Evolutionary conservation across 2,329 filamentous ascomycete species (phyloP).

Genomic region (Alternaria solani): DNA sequence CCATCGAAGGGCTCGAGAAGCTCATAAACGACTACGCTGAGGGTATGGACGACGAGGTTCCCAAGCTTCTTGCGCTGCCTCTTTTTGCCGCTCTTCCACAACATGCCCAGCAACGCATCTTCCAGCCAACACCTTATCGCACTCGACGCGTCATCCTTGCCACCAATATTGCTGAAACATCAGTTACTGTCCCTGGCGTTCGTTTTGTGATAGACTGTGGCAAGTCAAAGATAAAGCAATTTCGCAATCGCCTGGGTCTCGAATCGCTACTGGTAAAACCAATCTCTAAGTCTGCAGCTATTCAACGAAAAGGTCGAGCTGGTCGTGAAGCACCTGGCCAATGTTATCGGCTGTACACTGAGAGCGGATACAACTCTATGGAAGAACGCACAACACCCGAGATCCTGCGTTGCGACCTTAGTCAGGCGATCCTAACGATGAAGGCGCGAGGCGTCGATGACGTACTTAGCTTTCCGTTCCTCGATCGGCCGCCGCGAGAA

Average conservation of each 20-base stretch:
- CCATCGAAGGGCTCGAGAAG: constrained; percentile 82
- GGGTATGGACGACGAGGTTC: constrained; percentile 76
- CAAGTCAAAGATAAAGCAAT: constrained; percentile 94
- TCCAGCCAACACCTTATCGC: constrained; percentile 74
- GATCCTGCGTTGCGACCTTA: constrained; percentile 87
- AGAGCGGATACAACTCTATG: constrained; percentile 74
- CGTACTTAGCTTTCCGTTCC: constrained; percentile 81
- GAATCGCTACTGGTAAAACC: constrained; percentile 90
- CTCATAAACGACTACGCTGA: constrained; percentile 81
- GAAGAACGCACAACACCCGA: constrained; percentile 82
- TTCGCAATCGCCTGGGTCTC: constrained; percentile 81
- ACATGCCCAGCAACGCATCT: constrained; percentile 84
- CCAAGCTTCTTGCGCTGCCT: constrained; percentile 75
- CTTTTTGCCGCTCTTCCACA: constrained; percentile 91
- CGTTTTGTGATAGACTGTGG: constrained; percentile 91
- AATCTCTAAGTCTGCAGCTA: constrained; percentile 91
- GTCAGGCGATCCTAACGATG: constrained; percentile 88
- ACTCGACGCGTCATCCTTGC: constrained; percentile 90
- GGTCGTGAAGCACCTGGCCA: constrained; percentile 91
- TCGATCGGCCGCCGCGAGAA: constrained; percentile 80
- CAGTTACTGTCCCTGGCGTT: constrained; percentile 92
- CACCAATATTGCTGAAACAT: constrained; percentile 99
- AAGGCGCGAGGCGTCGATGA: constrained; percentile 89
- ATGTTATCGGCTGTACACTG: constrained; percentile 88
- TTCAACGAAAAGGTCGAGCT: constrained; percentile 89